phyloP scores from a whole-genome alignment of 805 yeast genomes.

The Metschnikowia gruessii region DNA sequence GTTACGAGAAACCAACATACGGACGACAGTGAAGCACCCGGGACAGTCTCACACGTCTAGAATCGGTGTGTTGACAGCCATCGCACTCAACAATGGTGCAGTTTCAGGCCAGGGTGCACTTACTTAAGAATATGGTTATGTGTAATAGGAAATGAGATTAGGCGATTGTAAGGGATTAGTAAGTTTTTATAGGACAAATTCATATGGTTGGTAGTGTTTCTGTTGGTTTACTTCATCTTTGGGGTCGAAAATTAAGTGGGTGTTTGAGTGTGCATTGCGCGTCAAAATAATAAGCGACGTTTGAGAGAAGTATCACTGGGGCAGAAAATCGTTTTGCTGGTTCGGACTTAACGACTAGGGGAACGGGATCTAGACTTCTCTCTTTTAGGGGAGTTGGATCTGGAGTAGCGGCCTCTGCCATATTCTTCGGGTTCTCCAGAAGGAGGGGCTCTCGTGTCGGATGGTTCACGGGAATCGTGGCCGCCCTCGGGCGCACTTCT shows the following conservation, averaged over 20 bases:
- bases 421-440: constrained; percentile 16
- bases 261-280: not conserved
- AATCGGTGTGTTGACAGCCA: constrained; percentile 5
- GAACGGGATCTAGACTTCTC: constrained; percentile 41
- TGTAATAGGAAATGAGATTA: not conserved
- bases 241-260: not conserved
- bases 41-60: constrained; percentile 5
- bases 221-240: not conserved
- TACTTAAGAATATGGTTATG: not conserved
- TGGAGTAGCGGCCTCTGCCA: constrained; percentile 27
- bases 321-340: too few relatives aligned
- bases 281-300: too few relatives aligned
- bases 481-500: constrained; percentile 15
- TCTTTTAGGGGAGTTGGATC: constrained; percentile 35
- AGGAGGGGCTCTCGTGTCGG: constrained; percentile 4
- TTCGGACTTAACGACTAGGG: constrained; percentile 17
- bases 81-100: constrained; percentile 4
- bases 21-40: constrained; percentile 18
- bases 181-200: not conserved
- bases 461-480: constrained; percentile 18
- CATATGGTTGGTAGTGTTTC: not conserved
- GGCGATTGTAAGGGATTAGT: not conserved
- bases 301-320: too few relatives aligned
- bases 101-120: not conserved
- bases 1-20: constrained; percentile 32